phyloP scores from a whole-genome alignment of 1,284 basidiomycete genomes.

The Cryptococcus sp. region DNA sequence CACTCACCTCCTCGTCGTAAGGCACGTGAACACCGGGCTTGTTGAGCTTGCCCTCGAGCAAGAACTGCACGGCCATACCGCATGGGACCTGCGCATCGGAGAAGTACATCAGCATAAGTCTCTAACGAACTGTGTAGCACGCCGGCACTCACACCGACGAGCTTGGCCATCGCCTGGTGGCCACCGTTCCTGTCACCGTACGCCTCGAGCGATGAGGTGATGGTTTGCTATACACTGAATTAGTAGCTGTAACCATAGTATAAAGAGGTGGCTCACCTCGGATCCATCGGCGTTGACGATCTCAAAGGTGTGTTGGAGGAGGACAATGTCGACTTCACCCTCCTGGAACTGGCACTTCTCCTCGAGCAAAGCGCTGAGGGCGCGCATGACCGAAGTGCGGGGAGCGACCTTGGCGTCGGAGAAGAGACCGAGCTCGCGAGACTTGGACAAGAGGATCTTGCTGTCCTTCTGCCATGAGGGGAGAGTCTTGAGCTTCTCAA shows the following conservation, averaged over 20 bases:
- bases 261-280: constrained; percentile 57
- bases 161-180: constrained; percentile 89
- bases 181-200: constrained; percentile 80
- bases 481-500: constrained; percentile 70
- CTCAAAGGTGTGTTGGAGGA: constrained; percentile 96
- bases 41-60: constrained; percentile 69
- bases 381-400: constrained; percentile 85
- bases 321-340: constrained; percentile 92
- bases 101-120: not conserved
- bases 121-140: not conserved
- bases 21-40: constrained; percentile 83
- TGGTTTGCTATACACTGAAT: constrained; percentile 64
- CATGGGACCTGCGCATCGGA: constrained; percentile 66
- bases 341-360: constrained; percentile 86
- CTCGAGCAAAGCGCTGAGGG: constrained; percentile 89
- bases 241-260: constrained; percentile 12
- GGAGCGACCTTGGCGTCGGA: constrained; percentile 64
- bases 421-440: constrained; percentile 94
- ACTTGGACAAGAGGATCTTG: constrained; percentile 78
- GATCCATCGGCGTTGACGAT: constrained; percentile 82
- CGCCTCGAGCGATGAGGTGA: constrained; percentile 89
- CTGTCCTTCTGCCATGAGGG: constrained; percentile 70
- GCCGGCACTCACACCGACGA: constrained; percentile 63
- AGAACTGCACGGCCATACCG: constrained; percentile 85
- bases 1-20: constrained; percentile 70